Evolutionary conservation across 768 basidiomycete genomes (phyloP).

Genomic region (Hydnomerulius pinastri): DNA sequence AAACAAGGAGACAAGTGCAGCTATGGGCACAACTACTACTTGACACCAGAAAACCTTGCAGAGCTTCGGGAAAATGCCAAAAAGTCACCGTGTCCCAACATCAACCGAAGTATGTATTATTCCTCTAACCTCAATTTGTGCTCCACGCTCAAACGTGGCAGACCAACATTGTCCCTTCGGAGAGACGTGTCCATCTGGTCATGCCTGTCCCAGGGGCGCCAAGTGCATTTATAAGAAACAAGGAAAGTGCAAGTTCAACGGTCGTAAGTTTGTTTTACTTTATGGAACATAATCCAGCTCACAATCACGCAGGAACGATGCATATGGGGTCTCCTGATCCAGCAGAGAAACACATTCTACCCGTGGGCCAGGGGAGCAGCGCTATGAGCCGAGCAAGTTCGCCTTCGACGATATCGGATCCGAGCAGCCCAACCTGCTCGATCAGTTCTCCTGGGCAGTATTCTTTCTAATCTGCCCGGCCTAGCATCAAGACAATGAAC

Average conservation of each 20-base stretch:
- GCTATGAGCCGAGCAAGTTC: not conserved
- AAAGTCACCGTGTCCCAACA: slow-evolving; percentile 36
- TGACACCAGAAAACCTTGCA: slow-evolving; percentile 28
- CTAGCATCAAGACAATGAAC: not conserved
- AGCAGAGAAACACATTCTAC: not conserved
- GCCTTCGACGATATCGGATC: not conserved
- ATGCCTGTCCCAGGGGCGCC: slow-evolving; percentile 38
- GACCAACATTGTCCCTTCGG: slow-evolving; percentile 28
- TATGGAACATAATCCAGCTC: not conserved
- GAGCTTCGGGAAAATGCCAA: slow-evolving; percentile 34
- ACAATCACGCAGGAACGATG: not conserved
- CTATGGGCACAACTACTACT: slow-evolving; percentile 36
- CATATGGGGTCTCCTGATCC: not conserved
- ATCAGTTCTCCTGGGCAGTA: not conserved
- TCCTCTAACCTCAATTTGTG: not conserved
- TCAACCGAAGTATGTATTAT: slow-evolving; percentile 28
- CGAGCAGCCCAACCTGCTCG: not conserved
- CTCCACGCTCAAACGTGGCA: not conserved
- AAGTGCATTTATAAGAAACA: slow-evolving; percentile 35
- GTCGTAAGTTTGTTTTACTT: slow-evolving; percentile 21
- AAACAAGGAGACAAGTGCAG: slow-evolving; percentile 33
- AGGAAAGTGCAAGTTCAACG: slow-evolving; percentile 35
- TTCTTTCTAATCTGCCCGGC: too few relatives aligned
- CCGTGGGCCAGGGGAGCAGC: not conserved
- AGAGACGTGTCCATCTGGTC: slow-evolving; percentile 36